Percentiles rank a stretch among this genome's conserved stretches.
These are phyloP conservation scores for Pythium diclinum DNA, from an alignment of 352 stramenopile genomes.

Conservation along the genomic window DNA sequence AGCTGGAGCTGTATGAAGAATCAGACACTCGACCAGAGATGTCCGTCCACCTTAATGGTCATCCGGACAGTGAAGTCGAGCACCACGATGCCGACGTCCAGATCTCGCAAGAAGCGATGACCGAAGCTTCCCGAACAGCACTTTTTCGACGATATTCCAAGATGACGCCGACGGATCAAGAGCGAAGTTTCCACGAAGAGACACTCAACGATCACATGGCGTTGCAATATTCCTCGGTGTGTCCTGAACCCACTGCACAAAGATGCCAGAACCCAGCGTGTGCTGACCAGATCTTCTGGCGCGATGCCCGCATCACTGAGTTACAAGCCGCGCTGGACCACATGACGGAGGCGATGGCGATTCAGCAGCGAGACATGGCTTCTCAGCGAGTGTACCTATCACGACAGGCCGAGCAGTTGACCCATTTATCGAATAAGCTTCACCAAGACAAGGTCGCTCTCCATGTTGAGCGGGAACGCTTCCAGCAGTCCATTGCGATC, in stretches of 20 bases:
- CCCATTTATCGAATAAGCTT: constrained; percentile 32
- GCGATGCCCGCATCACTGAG: constrained; percentile 34
- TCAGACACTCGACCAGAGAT: constrained; percentile 8
- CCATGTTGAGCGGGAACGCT: constrained; percentile 29
- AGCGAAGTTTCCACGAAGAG: constrained; percentile 23
- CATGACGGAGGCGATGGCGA: constrained; percentile 40
- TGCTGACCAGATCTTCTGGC: constrained; percentile 30
- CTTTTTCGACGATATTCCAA: constrained; percentile 27
- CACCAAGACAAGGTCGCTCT: constrained; percentile 36
- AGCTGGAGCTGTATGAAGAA: constrained; percentile 1
- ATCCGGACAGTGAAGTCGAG: constrained; percentile 22
- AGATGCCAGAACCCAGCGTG: constrained; percentile 25
- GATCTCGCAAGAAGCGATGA: constrained; percentile 4
- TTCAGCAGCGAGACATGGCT: constrained; percentile 39
- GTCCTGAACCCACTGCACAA: constrained; percentile 12
- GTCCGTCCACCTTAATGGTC: not conserved
- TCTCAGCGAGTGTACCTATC: constrained; percentile 34
- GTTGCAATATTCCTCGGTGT: not conserved
- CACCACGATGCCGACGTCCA: constrained; percentile 1
- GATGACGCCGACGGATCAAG: constrained; percentile 17
- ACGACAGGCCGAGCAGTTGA: constrained; percentile 35
- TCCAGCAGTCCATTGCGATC: constrained; percentile 14
- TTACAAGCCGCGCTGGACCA: constrained; percentile 38
- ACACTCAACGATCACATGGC: not conserved
- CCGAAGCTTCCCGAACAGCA: constrained; percentile 16